phyloP scores from a whole-genome alignment of 331 rosid species.

The Quercus lobata region DNA sequence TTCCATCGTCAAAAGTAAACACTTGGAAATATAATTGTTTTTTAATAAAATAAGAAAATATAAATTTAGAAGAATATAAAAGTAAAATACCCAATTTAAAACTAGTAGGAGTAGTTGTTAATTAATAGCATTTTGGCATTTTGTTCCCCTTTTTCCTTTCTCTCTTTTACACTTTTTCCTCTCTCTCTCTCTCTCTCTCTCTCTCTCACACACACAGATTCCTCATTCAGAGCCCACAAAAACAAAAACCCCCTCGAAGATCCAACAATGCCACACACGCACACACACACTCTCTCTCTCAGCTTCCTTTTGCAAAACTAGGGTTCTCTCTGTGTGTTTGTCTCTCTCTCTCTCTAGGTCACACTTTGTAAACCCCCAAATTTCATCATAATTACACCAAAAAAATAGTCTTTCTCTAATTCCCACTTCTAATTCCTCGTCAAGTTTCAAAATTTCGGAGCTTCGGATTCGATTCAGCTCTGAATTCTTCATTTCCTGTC shows the following conservation, averaged over 20 bases:
- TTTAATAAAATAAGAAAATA: too few relatives aligned
- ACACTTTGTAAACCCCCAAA: constrained; percentile 24
- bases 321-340: not conserved
- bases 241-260: constrained; percentile 15
- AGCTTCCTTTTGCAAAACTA: not conserved
- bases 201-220: constrained; percentile 27
- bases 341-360: not conserved
- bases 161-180: constrained; percentile 7
- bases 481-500: constrained; percentile 1
- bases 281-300: not conserved
- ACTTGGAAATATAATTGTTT: too few relatives aligned
- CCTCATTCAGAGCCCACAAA: constrained; percentile 22
- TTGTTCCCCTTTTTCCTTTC: not conserved
- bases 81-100: too few relatives aligned
- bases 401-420: not conserved
- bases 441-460: constrained; percentile 7
- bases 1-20: too few relatives aligned
- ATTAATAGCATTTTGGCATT: too few relatives aligned
- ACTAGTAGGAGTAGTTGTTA: too few relatives aligned
- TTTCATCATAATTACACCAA: not conserved
- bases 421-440: constrained; percentile 1
- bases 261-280: constrained; percentile 32
- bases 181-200: constrained; percentile 12
- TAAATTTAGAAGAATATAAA: too few relatives aligned
- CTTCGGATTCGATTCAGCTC: constrained; percentile 22